Conservation (phyloP, 1,139 yeast genomes). For the Waltiozyma solani region DNA sequence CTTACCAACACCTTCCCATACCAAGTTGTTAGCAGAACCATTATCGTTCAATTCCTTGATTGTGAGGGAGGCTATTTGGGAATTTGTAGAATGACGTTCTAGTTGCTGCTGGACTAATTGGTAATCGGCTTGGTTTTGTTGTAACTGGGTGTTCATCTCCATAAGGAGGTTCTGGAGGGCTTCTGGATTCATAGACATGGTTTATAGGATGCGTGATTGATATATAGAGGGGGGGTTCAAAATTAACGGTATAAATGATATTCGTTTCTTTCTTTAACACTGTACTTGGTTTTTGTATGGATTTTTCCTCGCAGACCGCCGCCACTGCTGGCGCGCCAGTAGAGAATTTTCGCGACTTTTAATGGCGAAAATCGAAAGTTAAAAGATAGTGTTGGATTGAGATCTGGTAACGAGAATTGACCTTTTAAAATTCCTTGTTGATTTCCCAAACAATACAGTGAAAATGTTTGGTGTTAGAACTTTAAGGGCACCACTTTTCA, state of each 20-base stretch:
- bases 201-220: no score
- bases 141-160: constrained; percentile 59
- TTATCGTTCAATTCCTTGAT: constrained; percentile 18
- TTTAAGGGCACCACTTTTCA: neutral
- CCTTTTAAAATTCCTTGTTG: no score
- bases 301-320: no score
- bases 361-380: no score
- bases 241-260: no score
- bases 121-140: constrained; percentile 53
- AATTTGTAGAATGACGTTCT: constrained; percentile 4
- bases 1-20: constrained; percentile 85
- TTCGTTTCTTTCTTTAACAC: neutral
- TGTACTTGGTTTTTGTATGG: no score
- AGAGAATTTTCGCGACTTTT: no score
- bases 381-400: no score
- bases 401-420: no score
- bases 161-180: constrained; percentile 8
- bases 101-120: constrained; percentile 49
- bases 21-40: constrained; percentile 29
- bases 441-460: constrained; percentile 24
- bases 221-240: no score
- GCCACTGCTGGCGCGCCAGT: no score
- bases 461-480: neutral
- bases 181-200: constrained; percentile 7
- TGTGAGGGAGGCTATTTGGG: constrained; percentile 6